Percentiles rank a stretch among this genome's conserved stretches.
phyloP scores from a whole-genome alignment of 176 grass and related monocot genomes.

The Eragrostis curvula region DNA sequence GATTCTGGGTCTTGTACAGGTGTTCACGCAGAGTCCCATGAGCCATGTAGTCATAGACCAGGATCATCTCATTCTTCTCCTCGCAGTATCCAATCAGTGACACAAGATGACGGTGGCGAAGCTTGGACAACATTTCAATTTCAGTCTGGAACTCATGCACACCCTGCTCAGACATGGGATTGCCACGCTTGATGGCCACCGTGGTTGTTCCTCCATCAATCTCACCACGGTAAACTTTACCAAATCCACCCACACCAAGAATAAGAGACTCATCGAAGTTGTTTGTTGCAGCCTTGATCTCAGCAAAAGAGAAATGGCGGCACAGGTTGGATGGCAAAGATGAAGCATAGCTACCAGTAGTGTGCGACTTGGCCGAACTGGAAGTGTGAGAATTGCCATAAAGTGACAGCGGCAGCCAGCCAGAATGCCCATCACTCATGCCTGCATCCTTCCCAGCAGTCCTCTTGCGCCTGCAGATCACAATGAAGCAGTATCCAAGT shows the following conservation, averaged over 20 bases:
- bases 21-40: conserved; percentile 93
- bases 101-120: conserved; percentile 88
- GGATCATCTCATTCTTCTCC: conserved; percentile 93
- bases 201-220: conserved; percentile 76
- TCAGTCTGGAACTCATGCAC: conserved; percentile 93
- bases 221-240: conserved; percentile 84
- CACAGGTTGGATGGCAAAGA: conserved; percentile 91
- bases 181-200: conserved; percentile 92
- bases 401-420: conserved; percentile 73
- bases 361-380: conserved; percentile 69
- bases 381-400: conserved; percentile 85
- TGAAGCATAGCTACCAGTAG: conserved; percentile 76
- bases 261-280: conserved; percentile 84
- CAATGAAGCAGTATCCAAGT: conserved; percentile 57
- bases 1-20: conserved; percentile 92
- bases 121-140: conserved; percentile 94
- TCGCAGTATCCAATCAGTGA: conserved; percentile 91
- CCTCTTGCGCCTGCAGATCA: conserved; percentile 47
- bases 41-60: conserved; percentile 93
- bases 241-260: conserved; percentile 91
- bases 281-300: conserved; percentile 85
- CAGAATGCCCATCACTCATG: conserved; percentile 79
- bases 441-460: conserved; percentile 60
- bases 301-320: conserved; percentile 87
- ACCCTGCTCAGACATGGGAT: conserved; percentile 92